phyloP scores from a whole-genome alignment of 495 filamentous ascomycete genomes.

The Neurospora sublineolata region DNA sequence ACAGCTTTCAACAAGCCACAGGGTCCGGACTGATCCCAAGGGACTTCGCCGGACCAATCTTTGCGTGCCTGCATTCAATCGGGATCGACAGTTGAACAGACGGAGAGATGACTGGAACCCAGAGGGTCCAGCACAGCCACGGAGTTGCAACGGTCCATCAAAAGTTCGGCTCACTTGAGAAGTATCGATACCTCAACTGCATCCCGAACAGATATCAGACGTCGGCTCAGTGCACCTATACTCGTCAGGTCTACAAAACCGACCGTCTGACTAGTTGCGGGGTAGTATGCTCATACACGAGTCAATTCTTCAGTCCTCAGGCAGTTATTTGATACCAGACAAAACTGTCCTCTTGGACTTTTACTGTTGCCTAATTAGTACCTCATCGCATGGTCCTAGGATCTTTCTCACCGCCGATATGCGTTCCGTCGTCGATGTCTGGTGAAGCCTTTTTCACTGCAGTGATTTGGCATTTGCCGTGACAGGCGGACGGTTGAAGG shows the following conservation, averaged over 20 bases:
- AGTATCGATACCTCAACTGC: background rate
- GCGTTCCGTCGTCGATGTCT: background rate
- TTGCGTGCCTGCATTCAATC: background rate
- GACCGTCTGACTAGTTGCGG: too few relatives aligned
- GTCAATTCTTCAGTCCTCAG: background rate
- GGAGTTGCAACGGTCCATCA: background rate
- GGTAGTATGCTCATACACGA: background rate
- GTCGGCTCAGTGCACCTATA: background rate
- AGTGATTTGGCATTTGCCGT: background rate
- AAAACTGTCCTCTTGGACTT: background rate
- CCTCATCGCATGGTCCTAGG: background rate
- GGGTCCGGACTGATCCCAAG: background rate
- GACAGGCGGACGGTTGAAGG: background rate
- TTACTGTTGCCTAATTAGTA: background rate
- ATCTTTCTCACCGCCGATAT: background rate
- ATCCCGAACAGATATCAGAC: background rate
- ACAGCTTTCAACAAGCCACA: background rate
- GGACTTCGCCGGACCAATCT: background rate
- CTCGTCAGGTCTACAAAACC: background rate
- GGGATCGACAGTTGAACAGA: background rate
- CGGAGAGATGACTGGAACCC: background rate
- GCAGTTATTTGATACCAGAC: background rate
- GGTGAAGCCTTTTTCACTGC: background rate
- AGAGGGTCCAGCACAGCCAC: conserved; percentile 4
- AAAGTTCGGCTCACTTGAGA: background rate